phyloP scores from a whole-genome alignment of 2,329 filamentous ascomycete genomes.

The Sarocladium strictum region DNA sequence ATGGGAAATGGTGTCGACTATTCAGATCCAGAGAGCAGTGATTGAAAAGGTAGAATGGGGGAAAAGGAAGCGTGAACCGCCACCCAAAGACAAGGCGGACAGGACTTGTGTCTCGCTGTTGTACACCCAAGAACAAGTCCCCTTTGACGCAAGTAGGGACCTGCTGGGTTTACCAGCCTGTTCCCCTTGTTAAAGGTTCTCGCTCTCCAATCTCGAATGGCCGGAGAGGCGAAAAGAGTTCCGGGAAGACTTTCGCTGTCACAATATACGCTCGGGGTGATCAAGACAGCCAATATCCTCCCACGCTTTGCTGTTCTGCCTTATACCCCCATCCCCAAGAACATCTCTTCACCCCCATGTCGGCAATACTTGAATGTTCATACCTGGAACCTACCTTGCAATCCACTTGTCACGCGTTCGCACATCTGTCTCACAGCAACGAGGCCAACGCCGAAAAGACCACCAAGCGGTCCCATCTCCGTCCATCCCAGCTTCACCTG shows the following conservation, averaged over 20 bases:
- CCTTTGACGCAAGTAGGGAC: slow-evolving; percentile 1
- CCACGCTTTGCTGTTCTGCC: too few relatives aligned
- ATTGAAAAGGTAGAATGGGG: neutral
- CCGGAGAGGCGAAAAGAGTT: neutral
- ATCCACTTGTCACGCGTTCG: neutral
- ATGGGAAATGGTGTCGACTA: too few relatives aligned
- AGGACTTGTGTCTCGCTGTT: neutral
- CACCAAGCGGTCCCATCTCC: neutral
- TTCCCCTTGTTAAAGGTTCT: neutral
- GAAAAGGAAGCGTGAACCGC: neutral
- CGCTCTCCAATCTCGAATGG: neutral
- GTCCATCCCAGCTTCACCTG: neutral
- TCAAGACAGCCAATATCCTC: too few relatives aligned
- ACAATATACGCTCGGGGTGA: too few relatives aligned
- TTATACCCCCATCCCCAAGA: too few relatives aligned
- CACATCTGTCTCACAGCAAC: neutral
- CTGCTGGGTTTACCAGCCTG: neutral
- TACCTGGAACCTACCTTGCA: neutral
- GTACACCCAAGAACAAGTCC: slow-evolving; percentile 7
- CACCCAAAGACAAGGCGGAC: neutral
- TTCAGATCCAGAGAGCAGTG: too few relatives aligned
- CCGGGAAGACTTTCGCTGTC: neutral
- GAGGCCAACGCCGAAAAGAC: neutral
- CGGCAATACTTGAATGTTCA: slow-evolving; percentile 6
- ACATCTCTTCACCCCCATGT: neutral